Evolutionary conservation across 345 rosid genomes (phyloP).

Genomic region (Arabidopsis suecica): DNA sequence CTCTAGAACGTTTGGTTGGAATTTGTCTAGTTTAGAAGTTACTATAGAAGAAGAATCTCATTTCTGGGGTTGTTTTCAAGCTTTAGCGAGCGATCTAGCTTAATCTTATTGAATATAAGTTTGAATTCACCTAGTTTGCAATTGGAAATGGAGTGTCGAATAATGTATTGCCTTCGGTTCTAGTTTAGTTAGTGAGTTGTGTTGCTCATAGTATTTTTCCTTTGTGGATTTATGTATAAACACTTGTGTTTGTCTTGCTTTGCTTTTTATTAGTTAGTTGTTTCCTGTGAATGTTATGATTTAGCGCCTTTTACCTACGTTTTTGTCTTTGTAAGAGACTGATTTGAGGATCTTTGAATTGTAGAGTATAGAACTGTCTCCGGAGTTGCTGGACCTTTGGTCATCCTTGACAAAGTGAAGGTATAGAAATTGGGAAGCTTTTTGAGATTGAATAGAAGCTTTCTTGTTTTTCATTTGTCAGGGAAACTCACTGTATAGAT

Average conservation of each 20-base stretch:
- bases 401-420: slow-evolving; percentile 98
- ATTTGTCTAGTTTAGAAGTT: background rate
- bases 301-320: background rate
- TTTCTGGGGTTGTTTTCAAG: background rate
- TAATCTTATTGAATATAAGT: background rate
- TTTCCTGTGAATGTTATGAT: slow-evolving; percentile 16
- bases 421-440: slow-evolving; percentile 44
- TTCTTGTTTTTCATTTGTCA: background rate
- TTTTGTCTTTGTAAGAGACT: slow-evolving; percentile 17
- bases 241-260: background rate
- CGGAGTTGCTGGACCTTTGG: slow-evolving; percentile 98
- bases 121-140: background rate
- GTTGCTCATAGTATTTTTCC: background rate
- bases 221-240: background rate
- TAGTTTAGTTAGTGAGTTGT: background rate
- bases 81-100: slow-evolving; percentile 5
- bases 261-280: background rate
- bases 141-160: background rate
- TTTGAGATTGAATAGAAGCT: background rate
- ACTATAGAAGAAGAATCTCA: background rate
- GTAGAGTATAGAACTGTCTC: slow-evolving; percentile 98
- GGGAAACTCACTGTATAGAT: background rate
- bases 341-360: slow-evolving; percentile 34
- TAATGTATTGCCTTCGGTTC: slow-evolving; percentile 5
- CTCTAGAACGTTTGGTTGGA: background rate